Base-by-base conservation (phyloP, 768 basidiomycete species). In the Pleurotus tuoliensis region DNA sequence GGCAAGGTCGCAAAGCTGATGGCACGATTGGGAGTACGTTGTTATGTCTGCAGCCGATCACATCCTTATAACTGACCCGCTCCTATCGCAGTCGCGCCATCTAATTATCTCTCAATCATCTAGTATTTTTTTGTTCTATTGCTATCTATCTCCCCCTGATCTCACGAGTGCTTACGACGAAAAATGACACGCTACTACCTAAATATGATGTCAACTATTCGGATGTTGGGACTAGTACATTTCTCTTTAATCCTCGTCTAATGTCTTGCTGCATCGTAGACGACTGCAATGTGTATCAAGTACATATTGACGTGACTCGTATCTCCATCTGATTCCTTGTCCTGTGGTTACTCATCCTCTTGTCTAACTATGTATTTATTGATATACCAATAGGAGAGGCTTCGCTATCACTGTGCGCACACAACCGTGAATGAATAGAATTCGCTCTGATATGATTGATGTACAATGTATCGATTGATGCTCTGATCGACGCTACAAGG, bases 71-170 rank as follows among this genome's bases (percentile, higher is more conserved):
- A 25, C 56, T 66, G 41, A 64, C 53, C 44, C 58, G 50, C 22
- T 55, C 53, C 56, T 51, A 49, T 55, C 48, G 12, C 68, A 92
- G 89, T 92, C 67, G 89, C 88, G 55, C 90, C 90, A 56, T 91
- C 90, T 61, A 92, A 92, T 72, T 92, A 92, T 71, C 81, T 92
- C 45, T 88, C 90, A 71, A 80, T 90, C 65, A 83, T 90, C 64
- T 87, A 77, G 79, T 66, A 68, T 50, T 55, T 55, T 34, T 43
- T 57, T 41, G 11, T 58, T 59, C 65, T 62, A 56, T 61, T 37
- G 27, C 49, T 16, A 30, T 53, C 27, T 50, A n/a, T 50, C 30
- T n/a, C 48, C 48, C n/a, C 16, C 38, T 20, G 38, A 53, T 41
- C 39, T 41, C 39, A 64, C 61, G 62, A 63, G 52, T 58, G 25